Base-by-base conservation (phyloP, 768 basidiomycete species). In the Boletus rufocinnamomeus region DNA sequence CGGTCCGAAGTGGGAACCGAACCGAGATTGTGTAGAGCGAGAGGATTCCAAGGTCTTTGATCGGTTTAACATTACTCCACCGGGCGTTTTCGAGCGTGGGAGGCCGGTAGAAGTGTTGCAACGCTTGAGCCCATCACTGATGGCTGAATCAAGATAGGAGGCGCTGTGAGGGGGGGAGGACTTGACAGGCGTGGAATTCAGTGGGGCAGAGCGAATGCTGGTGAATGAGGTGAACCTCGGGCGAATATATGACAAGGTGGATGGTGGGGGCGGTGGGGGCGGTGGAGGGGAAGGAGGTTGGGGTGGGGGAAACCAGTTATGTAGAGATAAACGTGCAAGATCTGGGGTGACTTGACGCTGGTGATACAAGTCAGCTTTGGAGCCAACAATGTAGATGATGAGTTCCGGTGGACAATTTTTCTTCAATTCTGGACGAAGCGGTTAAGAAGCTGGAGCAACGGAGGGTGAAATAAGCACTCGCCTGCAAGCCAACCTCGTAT, bases 341-440 rank as follows among this genome's bases (percentile, higher is more conserved):
- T 93, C 92, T 52, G 88, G 78, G 7, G 91, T 88, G 62, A 93
- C 88, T 68, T 90, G 86, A 48, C 91, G 85, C 60, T 85, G 80
- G 41, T 79, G 77, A 58, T 82, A 74, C 59, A 93, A 81, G 78
- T 93, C 91, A 66, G 91, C 89, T 74, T 98, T 98, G 62, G 95
- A 86, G 57, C 95, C 95, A 66, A 97, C 94, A 67, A 98, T 92
- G 74, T 95, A 94, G 67, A 97, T 93, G 72, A 96, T 88, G 57
- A 95, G 82, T 68, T 95, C 93, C 50, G 88, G 83, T 44, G 88
- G 80, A 67, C 91, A 92, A 70, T 93, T 93, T 82, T 89, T 92
- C 84, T 89, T 93, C 63, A 93, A 80, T 76, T 94, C 92, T 93
- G 66, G 63, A 66, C 52, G 61, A 63, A 60, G 56, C 21, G 49